phyloP scores from a whole-genome alignment of 139 green algal genomes.

The Nannochloris sp. region DNA sequence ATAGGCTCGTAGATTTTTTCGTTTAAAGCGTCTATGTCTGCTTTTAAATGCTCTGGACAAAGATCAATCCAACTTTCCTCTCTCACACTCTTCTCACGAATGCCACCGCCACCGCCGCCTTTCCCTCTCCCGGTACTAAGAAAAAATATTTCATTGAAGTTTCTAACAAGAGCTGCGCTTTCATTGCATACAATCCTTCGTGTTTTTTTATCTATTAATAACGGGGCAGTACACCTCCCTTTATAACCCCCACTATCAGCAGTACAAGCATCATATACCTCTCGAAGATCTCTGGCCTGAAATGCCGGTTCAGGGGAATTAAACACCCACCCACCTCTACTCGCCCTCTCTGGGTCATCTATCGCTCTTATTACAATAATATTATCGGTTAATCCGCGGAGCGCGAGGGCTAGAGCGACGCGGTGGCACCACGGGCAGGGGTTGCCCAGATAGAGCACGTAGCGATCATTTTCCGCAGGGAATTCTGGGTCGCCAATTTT shows the following conservation, averaged over 20 bases:
- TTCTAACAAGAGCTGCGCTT: slow-evolving; percentile 61
- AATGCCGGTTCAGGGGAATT: slow-evolving; percentile 38
- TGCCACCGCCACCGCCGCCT: too few relatives aligned
- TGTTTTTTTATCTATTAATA: slow-evolving; percentile 65
- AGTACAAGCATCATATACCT: slow-evolving; percentile 68
- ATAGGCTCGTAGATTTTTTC: slow-evolving; percentile 52
- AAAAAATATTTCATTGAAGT: slow-evolving; percentile 50
- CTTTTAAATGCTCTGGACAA: slow-evolving; percentile 35
- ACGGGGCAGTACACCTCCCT: slow-evolving; percentile 80
- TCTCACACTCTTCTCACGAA: too few relatives aligned
- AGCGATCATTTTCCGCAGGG: slow-evolving; percentile 46
- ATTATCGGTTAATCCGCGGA: slow-evolving; percentile 38
- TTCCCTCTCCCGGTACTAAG: slow-evolving; percentile 13
- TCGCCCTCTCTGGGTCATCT: slow-evolving; percentile 70
- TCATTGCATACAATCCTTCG: slow-evolving; percentile 68
- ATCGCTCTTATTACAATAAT: slow-evolving; percentile 9
- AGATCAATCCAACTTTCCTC: slow-evolving; percentile 63
- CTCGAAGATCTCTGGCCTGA: slow-evolving; percentile 49
- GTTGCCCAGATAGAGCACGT: slow-evolving; percentile 87
- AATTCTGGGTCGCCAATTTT: slow-evolving; percentile 47
- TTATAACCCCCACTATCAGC: slow-evolving; percentile 55
- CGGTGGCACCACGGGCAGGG: slow-evolving; percentile 96
- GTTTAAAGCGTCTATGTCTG: slow-evolving; percentile 66
- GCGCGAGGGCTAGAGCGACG: slow-evolving; percentile 59
- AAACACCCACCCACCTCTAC: slow-evolving; percentile 68